phyloP scores from a whole-genome alignment of 148 eudicot genomes.

The Rhododendron kiyosumense region DNA sequence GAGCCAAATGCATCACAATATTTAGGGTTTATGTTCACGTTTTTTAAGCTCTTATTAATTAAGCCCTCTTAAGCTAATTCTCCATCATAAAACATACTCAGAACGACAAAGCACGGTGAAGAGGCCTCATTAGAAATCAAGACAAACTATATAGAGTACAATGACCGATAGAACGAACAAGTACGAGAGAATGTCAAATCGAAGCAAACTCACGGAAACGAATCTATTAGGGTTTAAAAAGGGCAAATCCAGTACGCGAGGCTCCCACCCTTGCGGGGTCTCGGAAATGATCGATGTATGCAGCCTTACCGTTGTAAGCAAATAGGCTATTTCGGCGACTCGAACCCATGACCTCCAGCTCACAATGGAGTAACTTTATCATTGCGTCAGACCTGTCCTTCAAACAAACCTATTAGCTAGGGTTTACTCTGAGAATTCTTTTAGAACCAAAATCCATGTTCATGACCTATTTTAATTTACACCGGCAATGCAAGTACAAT shows the following conservation, averaged over 20 bases:
- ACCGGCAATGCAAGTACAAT: constrained; percentile 3
- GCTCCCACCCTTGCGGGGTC: no score
- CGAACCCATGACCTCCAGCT: no score
- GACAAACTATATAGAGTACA: background rate
- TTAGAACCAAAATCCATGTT: background rate
- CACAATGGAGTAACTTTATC: no score
- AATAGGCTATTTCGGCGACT: no score
- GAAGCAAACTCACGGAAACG: background rate
- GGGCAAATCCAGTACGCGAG: no score
- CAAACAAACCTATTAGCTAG: constrained; percentile 10
- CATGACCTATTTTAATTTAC: constrained; percentile 17
- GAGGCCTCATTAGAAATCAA: background rate
- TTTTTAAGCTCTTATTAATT: background rate
- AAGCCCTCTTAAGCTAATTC: background rate
- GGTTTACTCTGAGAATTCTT: constrained; percentile 6
- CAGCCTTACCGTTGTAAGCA: no score
- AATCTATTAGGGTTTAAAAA: constrained; percentile 15
- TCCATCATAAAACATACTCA: background rate
- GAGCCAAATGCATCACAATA: background rate
- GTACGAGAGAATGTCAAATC: background rate
- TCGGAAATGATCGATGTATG: no score
- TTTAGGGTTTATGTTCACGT: background rate
- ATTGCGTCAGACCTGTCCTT: no score
- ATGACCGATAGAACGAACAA: background rate
- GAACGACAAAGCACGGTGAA: background rate